Base-by-base conservation (phyloP, 495 filamentous ascomycete genomes). In the Aspergillus leporis region DNA sequence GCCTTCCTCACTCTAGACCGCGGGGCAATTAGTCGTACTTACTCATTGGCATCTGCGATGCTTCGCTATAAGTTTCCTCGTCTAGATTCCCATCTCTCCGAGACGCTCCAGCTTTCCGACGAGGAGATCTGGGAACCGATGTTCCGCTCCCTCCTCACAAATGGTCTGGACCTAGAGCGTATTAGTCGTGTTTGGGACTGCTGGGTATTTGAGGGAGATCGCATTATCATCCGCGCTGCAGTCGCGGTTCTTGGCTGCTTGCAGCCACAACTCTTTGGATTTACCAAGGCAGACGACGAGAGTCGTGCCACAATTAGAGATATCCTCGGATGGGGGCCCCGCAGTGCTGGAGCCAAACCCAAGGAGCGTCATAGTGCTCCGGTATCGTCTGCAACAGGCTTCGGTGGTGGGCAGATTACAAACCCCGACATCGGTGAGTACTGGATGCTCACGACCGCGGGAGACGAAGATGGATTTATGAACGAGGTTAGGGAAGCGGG, bases 191-290 rank as follows among this genome's bases (percentile, higher is more conserved):
- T 98, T 4, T 97, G 91, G 92, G 94, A 98, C 67, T 89, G 96
- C 25, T 94, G 91, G 77, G 87, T 93, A 2, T 96, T 98, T 58
- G 94, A 98, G 69, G 93, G 92, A 3, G 94, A 98, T 64, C 80
- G 84, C 9, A 80, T 92, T 14, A 78, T 96, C 12, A 85, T 97
- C 22, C 83, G 93, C 3, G 86, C 90, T 0, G 89, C 84, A 0
- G 85, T 97, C 5, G 94, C 87, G 4, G 68, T 91, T 32, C 72
- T 96, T 5, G 74, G 83, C 12, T 73, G 74, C 49, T 69, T 91
- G 25, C 88, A 92, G 64, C 66, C 80, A 0, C 85, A 81, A 61
- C 69, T 90, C 3, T 86, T 87, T 56, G 83, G 85, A 4, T 78
- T 75, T 57, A 69, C 61, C 19, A 75, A 76, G 76, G n/a, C 84